Percentiles rank a stretch among this genome's conserved stretches.
phyloP scores from a whole-genome alignment of 176 grass and related monocot species.

The Hordeum marinum region DNA sequence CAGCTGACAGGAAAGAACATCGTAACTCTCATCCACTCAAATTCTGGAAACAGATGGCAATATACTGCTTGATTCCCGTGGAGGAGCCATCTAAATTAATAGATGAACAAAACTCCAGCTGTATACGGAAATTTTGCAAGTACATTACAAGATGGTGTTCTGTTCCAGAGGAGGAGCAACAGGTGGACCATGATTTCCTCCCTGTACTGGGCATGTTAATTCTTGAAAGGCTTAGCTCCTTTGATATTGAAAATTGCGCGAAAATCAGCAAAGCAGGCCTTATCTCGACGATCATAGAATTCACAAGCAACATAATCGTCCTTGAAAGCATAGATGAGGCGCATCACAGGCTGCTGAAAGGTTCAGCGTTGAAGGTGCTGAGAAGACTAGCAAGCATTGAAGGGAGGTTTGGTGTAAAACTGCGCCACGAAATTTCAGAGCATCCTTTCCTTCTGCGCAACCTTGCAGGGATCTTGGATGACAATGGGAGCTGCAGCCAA shows the following conservation, averaged over 20 bases:
- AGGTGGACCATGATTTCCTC: background rate
- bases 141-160: background rate
- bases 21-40: too few species aligned
- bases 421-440: background rate
- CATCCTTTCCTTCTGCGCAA: background rate
- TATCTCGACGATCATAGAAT: background rate
- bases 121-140: background rate
- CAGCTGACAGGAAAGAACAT: too few species aligned
- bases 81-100: background rate
- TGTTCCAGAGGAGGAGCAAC: too few species aligned
- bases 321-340: background rate
- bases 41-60: too few species aligned
- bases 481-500: background rate
- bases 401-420: background rate
- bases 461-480: background rate
- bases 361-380: background rate
- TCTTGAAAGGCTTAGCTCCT: background rate
- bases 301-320: too few species aligned
- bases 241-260: background rate
- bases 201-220: background rate
- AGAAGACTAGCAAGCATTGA: background rate
- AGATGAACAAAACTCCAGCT: background rate
- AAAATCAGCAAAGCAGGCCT: background rate
- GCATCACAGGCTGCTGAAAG: background rate
- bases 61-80: too few species aligned